Evolutionary conservation across 2,329 filamentous ascomycete species (phyloP), one percentile per base, ranked within the genome.

Genomic region (Fusarium dimerum): DNA sequence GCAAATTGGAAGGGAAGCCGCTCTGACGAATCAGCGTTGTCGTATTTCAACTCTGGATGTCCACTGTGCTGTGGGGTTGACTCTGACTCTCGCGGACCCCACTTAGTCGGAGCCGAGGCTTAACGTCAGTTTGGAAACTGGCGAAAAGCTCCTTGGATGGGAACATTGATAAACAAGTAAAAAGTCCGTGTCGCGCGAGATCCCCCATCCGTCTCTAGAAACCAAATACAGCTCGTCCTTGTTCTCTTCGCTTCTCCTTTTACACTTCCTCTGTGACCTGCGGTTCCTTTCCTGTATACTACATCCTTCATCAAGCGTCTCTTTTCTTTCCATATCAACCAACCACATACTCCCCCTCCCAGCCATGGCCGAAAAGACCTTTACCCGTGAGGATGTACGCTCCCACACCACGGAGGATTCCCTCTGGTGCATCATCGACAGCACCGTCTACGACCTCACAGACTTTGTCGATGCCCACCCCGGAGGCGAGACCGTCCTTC

Each of bases 401-500:
- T 82, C 87, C 70, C 87, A 93, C 76, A 90, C 86, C 70, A 84
- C 81, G 51, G 85, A 88, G 45, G 87, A 92, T 59, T 87, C 86
- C 57, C 76, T 90, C 52, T 92, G 90, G 87, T 88, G 89, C 73
- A 87, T 96, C 66, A 85, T 96, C 72, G 90, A 96, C 77, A 85
- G 88, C 73, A 88, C 86, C 65, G 89, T 95, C 67, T 96, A 95
- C 78, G 89, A 96, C 73, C 81, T 92, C 12, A 87, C 86, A 55
- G 90, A 95, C 60, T 96, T 95, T 71, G 73, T 91, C 62, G 89
- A 94, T 68, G 90, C 88, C 18, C 91, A 96, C 66, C 91, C 91
- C 1, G 90, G 90, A 62, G 91, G 90, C 65, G 85, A 86, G 65
- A 85, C 88, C 41, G 90, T 95, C 20, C 83, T 95, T 38, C 80